Evolutionary conservation across 192 early-diverging fungal species (phyloP), one percentile per base, ranked within the genome.

Genomic region (Thamnidium elegans): DNA sequence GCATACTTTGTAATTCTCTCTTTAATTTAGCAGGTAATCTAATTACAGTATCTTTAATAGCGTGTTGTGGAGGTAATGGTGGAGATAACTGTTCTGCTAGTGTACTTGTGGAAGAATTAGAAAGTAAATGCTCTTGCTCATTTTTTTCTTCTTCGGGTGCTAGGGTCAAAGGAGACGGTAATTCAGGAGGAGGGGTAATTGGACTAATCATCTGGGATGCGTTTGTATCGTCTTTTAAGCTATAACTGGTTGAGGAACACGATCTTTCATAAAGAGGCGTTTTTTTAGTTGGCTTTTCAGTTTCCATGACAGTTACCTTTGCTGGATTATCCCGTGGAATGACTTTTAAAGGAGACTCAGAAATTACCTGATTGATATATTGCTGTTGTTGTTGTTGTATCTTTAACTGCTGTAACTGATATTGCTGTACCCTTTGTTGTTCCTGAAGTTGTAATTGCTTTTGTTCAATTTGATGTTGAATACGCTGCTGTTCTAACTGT

Each of bases 1-100:
- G 59, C 15, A 69, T 48, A 15, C 46, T 11, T 44, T 39, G 14
- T 32, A 69, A 39, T 20, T 69, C 67, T 44, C 50, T 17, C 43
- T 55, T 46, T 34, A 69, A 17, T 32, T 43, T 60, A 23, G 10
- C 48, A 15, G 58, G 67, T 1, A 69, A 20, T 6, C 3, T 50
- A 47, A 62, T 59, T 23, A 21, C 13, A 5, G 20, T 20, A 42
- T 20, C 36, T n/a, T 58, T 19, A 4, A 32, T 3, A 6, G 1
- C 20, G 8, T 58, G 31, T 17, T 58, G 32, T 13, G 34, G 8
- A 15, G 14, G 14, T 9, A 45, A 13, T 1, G 44, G 44, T 15
- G 44, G 44, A 15, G 44, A 45, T 4, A 13, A 15, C 4, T 45
- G 10, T 26, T 26, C 26, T 26, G 26, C 26, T 26, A 26, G 26